Percentiles rank a stretch among this genome's conserved stretches.
Conservation (phyloP, 140 eudicot genomes). For the Oenanthe javanica region DNA sequence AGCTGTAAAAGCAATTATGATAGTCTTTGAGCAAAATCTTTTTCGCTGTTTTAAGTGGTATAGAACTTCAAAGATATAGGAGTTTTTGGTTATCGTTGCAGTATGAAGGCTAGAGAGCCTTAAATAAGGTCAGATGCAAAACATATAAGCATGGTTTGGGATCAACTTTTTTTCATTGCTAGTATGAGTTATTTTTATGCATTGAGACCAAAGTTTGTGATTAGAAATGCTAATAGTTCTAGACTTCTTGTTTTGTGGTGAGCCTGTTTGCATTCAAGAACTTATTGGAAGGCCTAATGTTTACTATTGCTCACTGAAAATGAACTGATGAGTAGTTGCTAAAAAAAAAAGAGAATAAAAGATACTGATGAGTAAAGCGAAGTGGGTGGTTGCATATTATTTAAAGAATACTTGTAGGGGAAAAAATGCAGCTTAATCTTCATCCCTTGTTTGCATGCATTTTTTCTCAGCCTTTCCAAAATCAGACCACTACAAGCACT, state of each 20-base stretch:
- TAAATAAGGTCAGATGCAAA: neutral
- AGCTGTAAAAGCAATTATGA: neutral
- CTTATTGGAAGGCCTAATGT: neutral
- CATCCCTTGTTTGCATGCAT: neutral
- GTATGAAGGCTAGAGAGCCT: neutral
- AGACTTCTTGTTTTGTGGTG: neutral
- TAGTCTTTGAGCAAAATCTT: neutral
- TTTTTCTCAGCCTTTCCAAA: slow-evolving; percentile 54
- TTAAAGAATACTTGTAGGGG: neutral
- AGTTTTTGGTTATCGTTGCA: neutral
- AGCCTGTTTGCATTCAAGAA: neutral
- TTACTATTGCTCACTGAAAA: neutral
- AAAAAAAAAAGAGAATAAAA: neutral
- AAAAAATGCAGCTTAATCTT: neutral
- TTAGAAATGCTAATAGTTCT: neutral
- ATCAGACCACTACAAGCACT: slow-evolving; percentile 69
- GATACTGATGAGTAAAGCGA: neutral
- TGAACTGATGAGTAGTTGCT: neutral
- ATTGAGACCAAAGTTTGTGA: neutral
- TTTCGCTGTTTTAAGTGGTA: neutral
- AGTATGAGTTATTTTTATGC: neutral
- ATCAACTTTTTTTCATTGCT: neutral
- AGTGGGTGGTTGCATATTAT: neutral
- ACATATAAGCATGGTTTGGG: too few species aligned
- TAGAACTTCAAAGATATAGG: neutral